A percentile compares a stretch with the other conserved stretches of the same genome.
Conservation (phyloP, 495 filamentous ascomycete species). For the Podospora pseudoanserina region DNA sequence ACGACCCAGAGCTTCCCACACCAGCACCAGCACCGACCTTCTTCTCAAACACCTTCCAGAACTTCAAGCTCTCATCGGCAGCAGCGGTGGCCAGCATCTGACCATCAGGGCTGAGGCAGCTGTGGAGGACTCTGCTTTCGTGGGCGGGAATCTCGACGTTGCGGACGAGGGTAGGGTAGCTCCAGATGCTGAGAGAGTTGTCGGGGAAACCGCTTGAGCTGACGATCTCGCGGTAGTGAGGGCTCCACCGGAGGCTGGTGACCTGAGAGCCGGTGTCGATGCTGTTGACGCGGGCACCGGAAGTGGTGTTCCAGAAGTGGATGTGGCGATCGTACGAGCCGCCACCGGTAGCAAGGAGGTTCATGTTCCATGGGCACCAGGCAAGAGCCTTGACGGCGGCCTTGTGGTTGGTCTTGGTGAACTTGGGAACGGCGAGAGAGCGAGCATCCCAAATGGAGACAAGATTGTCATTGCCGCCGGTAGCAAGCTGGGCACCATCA, state of each 20-base stretch:
- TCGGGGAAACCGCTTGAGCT: slow-evolving; percentile 97
- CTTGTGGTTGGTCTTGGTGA: slow-evolving; percentile 98
- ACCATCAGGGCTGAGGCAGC: slow-evolving; percentile 89
- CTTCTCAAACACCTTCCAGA: slow-evolving; percentile 99
- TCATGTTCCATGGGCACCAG: slow-evolving; percentile 99
- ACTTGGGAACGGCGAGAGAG: slow-evolving; percentile 87
- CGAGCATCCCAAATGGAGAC: slow-evolving; percentile 99
- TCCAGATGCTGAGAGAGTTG: slow-evolving; percentile 98
- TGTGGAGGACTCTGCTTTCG: slow-evolving; percentile 93
- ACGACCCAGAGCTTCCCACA: slow-evolving; percentile 54
- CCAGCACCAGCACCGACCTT: slow-evolving; percentile 68
- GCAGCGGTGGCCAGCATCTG: slow-evolving; percentile 95
- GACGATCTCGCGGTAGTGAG: slow-evolving; percentile 95
- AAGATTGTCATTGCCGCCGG: slow-evolving; percentile 96
- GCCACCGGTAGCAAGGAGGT: slow-evolving; percentile 92
- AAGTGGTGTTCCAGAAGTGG: slow-evolving; percentile 99
- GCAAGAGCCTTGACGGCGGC: slow-evolving; percentile 96
- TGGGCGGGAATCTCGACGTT: slow-evolving; percentile 99
- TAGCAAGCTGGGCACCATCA: slow-evolving; percentile 93
- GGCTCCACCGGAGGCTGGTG: slow-evolving; percentile 91
- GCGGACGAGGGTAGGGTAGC: slow-evolving; percentile 91
- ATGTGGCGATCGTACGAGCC: slow-evolving; percentile 96
- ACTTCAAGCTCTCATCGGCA: slow-evolving; percentile 95
- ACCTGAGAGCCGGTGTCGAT: slow-evolving; percentile 98
- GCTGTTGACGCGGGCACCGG: slow-evolving; percentile 94